Evolutionary conservation across 371 early-diverging fungal species (phyloP).

Genomic region (Dichotomocladium elegans): DNA sequence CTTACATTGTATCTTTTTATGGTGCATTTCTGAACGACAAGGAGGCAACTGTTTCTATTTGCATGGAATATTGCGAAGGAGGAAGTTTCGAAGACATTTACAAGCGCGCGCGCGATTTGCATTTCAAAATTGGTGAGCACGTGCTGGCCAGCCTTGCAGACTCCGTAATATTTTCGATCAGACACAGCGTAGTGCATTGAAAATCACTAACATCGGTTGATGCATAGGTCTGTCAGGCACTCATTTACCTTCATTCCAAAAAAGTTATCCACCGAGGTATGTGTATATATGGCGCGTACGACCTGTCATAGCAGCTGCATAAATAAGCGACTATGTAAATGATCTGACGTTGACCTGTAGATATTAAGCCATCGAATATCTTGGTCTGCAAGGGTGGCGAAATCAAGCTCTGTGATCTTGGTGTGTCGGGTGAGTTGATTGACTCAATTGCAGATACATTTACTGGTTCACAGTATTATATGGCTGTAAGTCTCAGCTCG

Average conservation of each 20-base stretch:
- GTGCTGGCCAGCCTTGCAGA: constrained; percentile 76
- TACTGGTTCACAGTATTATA: constrained; percentile 92
- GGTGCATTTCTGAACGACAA: constrained; percentile 90
- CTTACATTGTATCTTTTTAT: constrained; percentile 90
- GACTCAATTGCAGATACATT: constrained; percentile 92
- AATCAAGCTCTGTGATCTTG: constrained; percentile 96
- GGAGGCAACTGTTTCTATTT: constrained; percentile 79
- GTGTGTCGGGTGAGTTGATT: constrained; percentile 88
- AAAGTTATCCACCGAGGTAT: constrained; percentile 84
- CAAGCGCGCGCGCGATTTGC: constrained; percentile 55
- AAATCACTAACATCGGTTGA: no score
- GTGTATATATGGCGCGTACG: not conserved
- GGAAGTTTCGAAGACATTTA: constrained; percentile 79
- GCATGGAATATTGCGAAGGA: constrained; percentile 93
- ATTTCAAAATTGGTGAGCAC: constrained; percentile 66
- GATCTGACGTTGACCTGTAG: constrained; percentile 12
- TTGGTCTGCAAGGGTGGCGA: constrained; percentile 79
- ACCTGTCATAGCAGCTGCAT: no score
- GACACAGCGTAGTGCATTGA: not conserved
- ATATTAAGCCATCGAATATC: constrained; percentile 91
- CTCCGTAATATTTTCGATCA: constrained; percentile 42
- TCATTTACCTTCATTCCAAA: constrained; percentile 71
- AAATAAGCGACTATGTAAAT: no score
- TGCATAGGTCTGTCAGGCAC: constrained; percentile 59
- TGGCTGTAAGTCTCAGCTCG: constrained; percentile 83